Conservation (phyloP, 2,329 filamentous ascomycete genomes). For the Paracamarosporium sp. region DNA sequence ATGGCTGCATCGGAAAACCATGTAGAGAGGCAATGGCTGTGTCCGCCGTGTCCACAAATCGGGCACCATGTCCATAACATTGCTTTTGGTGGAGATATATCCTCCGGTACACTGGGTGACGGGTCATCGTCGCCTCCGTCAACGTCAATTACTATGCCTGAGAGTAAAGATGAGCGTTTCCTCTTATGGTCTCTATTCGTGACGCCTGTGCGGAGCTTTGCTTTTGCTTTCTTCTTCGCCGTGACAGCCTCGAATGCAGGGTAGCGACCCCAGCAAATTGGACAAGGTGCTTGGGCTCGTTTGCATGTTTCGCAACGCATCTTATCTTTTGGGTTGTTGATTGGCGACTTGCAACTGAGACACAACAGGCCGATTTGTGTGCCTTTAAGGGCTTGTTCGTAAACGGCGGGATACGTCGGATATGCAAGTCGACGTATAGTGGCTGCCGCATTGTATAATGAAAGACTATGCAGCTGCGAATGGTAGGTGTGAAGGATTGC, state of each 20-base stretch:
- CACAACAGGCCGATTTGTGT: slow-evolving; percentile 63
- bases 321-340: slow-evolving; percentile 59
- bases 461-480: slow-evolving; percentile 57
- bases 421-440: slow-evolving; percentile 63
- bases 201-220: slow-evolving; percentile 26
- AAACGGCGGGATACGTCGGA: slow-evolving; percentile 62
- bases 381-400: slow-evolving; percentile 63
- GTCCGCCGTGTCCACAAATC: slow-evolving; percentile 66
- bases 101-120: slow-evolving; percentile 31
- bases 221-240: slow-evolving; percentile 36
- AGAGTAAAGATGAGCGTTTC: slow-evolving; percentile 34
- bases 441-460: slow-evolving; percentile 60
- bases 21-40: slow-evolving; percentile 62
- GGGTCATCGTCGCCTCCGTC: slow-evolving; percentile 20
- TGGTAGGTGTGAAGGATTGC: slow-evolving; percentile 64
- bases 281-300: slow-evolving; percentile 50
- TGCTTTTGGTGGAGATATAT: slow-evolving; percentile 31
- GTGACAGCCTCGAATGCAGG: slow-evolving; percentile 48
- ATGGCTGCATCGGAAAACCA: slow-evolving; percentile 59
- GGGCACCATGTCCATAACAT: slow-evolving; percentile 64
- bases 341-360: slow-evolving; percentile 62
- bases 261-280: slow-evolving; percentile 52
- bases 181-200: slow-evolving; percentile 31
- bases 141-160: slow-evolving; percentile 11
- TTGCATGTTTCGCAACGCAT: slow-evolving; percentile 60